phyloP scores from a whole-genome alignment of 768 basidiomycete genomes.

The Boletus rubescentipes region DNA sequence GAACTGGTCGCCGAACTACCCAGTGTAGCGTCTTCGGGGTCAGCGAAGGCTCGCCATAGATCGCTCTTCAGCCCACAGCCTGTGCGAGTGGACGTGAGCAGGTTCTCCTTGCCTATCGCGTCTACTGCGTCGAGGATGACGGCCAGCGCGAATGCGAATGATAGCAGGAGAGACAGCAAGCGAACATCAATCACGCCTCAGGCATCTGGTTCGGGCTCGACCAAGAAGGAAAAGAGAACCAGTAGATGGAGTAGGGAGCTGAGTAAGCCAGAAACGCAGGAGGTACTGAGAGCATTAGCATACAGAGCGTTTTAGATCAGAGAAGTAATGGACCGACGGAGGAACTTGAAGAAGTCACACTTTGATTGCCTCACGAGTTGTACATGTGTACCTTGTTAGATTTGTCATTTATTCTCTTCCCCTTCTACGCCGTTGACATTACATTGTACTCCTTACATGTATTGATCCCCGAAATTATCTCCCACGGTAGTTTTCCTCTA shows the following conservation, averaged over 20 bases:
- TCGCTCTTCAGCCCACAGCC: constrained; percentile 16
- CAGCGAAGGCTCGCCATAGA: not conserved
- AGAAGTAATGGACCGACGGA: not conserved
- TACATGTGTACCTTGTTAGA: too few species aligned
- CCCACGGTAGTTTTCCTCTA: too few species aligned
- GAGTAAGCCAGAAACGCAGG: constrained; percentile 23
- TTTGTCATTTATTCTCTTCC: too few species aligned
- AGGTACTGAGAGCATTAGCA: constrained; percentile 15
- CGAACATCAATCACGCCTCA: not conserved
- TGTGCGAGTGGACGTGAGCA: constrained; percentile 2
- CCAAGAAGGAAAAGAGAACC: constrained; percentile 15
- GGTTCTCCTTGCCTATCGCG: constrained; percentile 21
- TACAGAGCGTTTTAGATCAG: not conserved
- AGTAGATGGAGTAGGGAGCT: constrained; percentile 19
- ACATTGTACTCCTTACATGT: not conserved
- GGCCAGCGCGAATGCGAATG: not conserved
- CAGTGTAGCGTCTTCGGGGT: not conserved
- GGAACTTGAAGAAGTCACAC: not conserved
- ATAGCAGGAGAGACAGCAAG: not conserved
- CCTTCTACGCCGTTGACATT: too few species aligned
- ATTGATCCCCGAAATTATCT: not conserved
- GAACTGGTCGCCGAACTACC: not conserved
- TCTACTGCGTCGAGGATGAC: not conserved
- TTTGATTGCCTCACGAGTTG: not conserved
- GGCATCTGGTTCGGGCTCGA: not conserved